These are phyloP conservation scores for Pascua guehoae DNA, from an alignment of 1,284 basidiomycete genomes.

Conservation along the genomic window DNA sequence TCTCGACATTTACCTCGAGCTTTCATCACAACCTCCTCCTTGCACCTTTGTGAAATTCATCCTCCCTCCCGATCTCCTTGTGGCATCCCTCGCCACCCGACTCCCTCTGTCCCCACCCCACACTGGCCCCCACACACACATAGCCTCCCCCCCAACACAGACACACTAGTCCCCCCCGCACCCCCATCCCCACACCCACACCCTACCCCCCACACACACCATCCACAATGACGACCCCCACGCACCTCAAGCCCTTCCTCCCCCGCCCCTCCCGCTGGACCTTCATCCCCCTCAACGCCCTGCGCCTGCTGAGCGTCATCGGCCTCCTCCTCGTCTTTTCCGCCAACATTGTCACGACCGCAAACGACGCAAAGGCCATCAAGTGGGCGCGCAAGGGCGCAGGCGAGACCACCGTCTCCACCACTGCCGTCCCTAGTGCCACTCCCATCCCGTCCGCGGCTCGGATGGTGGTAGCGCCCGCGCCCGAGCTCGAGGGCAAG, in stretches of 20 bases:
- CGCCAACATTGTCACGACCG: constrained; percentile 73
- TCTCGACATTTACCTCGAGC: no score
- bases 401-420: neutral
- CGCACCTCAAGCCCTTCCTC: constrained; percentile 30
- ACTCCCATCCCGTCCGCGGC: neutral
- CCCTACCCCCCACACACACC: neutral
- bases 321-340: constrained; percentile 66
- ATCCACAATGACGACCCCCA: constrained; percentile 11
- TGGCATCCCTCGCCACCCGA: no score
- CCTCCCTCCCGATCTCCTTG: no score
- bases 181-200: neutral
- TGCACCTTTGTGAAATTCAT: no score
- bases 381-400: constrained; percentile 20
- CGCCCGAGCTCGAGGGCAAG: neutral
- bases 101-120: no score
- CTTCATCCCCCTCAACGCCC: constrained; percentile 72
- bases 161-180: no score
- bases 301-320: constrained; percentile 72
- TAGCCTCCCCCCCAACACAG: no score
- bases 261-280: constrained; percentile 40
- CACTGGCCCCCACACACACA: no score
- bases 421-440: neutral
- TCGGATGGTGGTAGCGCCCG: no score
- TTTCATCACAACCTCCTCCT: no score
- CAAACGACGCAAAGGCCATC: constrained; percentile 57